phyloP scores from a whole-genome alignment of 805 yeast species.

The Saccharomycopsis vini region DNA sequence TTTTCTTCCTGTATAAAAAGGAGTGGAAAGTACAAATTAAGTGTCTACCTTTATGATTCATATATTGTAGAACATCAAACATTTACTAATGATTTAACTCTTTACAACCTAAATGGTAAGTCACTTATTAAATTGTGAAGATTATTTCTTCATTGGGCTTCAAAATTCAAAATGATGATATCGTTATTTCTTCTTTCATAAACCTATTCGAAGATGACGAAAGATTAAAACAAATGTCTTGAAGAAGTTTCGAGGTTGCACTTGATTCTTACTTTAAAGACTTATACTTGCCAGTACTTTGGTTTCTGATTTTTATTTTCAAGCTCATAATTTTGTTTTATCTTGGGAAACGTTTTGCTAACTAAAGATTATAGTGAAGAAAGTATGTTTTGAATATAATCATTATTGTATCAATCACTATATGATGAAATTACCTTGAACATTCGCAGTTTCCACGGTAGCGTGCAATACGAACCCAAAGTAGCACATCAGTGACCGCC shows the following conservation, averaged over 20 bases:
- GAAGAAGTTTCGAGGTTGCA: slow-evolving; percentile 5
- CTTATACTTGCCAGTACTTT: slow-evolving; percentile 22
- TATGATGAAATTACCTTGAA: slow-evolving; percentile 18
- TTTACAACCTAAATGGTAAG: no score
- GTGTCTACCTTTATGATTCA: no score
- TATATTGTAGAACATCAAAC: no score
- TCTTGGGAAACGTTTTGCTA: no score
- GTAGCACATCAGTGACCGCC: slow-evolving; percentile 21
- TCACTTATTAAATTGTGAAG: not conserved
- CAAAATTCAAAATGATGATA: slow-evolving; percentile 18
- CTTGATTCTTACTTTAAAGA: not conserved
- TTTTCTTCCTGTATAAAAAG: not conserved
- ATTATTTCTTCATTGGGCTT: no score
- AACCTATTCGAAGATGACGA: slow-evolving; percentile 21
- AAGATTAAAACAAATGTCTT: slow-evolving; percentile 14
- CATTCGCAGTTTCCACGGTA: slow-evolving; percentile 22
- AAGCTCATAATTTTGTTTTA: not conserved
- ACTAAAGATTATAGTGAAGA: no score
- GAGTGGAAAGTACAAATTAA: not conserved
- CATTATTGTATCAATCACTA: no score
- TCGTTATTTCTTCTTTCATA: slow-evolving; percentile 19
- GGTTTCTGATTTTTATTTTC: slow-evolving; percentile 17
- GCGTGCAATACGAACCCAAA: slow-evolving; percentile 19
- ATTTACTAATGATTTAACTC: no score
- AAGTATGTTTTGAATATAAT: no score